Conservation (phyloP, 2,329 filamentous ascomycete genomes). For the Penicillium digitatum region DNA sequence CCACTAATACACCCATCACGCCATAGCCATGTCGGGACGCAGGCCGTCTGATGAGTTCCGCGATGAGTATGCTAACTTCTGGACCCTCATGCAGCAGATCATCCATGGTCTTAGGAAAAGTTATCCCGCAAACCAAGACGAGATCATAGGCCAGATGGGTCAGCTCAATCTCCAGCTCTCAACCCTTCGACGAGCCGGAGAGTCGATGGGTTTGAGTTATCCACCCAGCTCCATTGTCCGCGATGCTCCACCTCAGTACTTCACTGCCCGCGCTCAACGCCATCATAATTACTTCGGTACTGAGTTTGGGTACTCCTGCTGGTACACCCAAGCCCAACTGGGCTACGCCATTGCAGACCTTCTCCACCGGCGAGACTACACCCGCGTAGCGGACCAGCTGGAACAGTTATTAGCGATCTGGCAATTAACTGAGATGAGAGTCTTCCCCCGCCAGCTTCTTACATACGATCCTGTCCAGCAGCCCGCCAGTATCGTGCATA, state of each 20-base stretch:
- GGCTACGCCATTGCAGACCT: neutral
- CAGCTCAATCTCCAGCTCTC: neutral
- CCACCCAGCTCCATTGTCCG: neutral
- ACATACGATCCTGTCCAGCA: neutral
- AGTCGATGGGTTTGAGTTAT: neutral
- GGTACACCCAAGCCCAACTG: conserved; percentile 2
- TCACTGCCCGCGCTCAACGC: neutral
- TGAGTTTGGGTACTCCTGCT: conserved; percentile 1
- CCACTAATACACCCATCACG: neutral
- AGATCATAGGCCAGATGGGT: neutral
- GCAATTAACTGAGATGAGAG: neutral
- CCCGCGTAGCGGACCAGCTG: neutral
- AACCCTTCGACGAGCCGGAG: neutral
- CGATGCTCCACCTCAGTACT: neutral
- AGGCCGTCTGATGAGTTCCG: neutral
- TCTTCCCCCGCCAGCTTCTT: neutral
- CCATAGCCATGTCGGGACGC: neutral
- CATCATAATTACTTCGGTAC: conserved; percentile 3
- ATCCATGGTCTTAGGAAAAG: neutral
- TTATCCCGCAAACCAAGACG: neutral
- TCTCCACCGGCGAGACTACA: neutral
- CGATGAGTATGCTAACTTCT: neutral
- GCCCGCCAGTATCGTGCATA: neutral
- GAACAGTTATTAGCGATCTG: neutral
- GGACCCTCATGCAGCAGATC: neutral